Conservation (phyloP, 129 eudicot species). For the Artemisia tridentata region DNA sequence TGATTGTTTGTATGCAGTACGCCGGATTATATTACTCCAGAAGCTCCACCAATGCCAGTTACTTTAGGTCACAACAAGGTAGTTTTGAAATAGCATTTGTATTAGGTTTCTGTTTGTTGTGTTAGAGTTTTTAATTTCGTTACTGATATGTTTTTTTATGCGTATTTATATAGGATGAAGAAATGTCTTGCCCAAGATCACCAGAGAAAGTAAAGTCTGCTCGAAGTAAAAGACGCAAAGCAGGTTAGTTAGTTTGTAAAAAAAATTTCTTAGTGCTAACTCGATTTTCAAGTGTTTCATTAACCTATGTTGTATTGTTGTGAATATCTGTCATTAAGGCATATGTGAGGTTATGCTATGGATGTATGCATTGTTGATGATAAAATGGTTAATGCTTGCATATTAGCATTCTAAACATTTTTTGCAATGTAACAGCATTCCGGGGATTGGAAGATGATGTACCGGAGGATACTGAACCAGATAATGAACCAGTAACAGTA, state of each 20-base stretch:
- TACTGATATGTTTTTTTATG: background rate
- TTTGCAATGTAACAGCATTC: slow-evolving; percentile 25
- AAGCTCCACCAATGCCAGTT: slow-evolving; percentile 39
- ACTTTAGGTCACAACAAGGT: slow-evolving; percentile 49
- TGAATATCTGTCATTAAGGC: too few relatives aligned
- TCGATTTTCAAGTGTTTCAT: background rate
- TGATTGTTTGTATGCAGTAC: slow-evolving; percentile 53
- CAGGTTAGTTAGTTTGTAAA: slow-evolving; percentile 34
- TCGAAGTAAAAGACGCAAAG: slow-evolving; percentile 54
- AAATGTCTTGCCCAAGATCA: slow-evolving; percentile 63
- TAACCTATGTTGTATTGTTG: background rate
- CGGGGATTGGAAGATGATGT: slow-evolving; percentile 40
- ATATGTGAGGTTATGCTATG: too few relatives aligned
- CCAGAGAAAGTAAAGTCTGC: slow-evolving; percentile 69
- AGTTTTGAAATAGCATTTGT: background rate
- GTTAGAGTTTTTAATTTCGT: background rate
- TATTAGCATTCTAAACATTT: background rate
- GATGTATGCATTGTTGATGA: background rate
- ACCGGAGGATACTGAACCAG: slow-evolving; percentile 32
- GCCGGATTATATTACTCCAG: slow-evolving; percentile 88
- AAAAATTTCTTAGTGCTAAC: background rate
- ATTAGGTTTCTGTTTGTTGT: background rate
- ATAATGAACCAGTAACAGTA: slow-evolving; percentile 26
- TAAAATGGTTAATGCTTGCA: slow-evolving; percentile 29
- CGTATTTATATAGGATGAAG: slow-evolving; percentile 39